phyloP scores from a whole-genome alignment of 2,329 filamentous ascomycete species.

The Zymoseptoria brevis region DNA sequence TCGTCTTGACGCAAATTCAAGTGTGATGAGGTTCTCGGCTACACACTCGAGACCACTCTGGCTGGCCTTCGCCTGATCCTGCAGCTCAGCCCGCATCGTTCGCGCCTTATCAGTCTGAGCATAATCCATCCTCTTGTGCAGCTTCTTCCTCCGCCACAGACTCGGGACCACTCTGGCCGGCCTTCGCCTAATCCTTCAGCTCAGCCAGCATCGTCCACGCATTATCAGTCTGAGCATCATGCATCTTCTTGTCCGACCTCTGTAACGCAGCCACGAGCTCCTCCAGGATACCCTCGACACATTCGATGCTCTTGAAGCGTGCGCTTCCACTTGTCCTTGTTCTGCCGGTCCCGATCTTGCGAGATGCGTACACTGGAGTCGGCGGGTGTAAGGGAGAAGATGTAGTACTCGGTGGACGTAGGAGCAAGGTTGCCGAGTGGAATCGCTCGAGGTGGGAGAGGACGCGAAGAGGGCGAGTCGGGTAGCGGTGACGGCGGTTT shows the following conservation, averaged over 20 bases:
- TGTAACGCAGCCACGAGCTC: no score
- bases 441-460: background rate
- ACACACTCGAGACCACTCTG: background rate
- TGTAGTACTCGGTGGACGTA: background rate
- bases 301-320: no score
- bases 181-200: no score
- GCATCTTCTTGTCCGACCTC: no score
- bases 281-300: no score
- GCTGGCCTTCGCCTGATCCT: background rate
- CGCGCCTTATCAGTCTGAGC: background rate
- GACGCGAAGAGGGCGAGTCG: background rate
- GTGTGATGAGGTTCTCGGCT: background rate
- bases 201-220: no score
- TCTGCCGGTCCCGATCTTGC: background rate
- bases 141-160: no score
- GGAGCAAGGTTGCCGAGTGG: background rate
- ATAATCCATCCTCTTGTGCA: background rate
- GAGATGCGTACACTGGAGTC: background rate
- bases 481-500: background rate
- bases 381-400: background rate
- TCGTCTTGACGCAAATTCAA: background rate
- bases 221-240: no score
- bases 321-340: background rate
- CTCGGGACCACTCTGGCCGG: no score
- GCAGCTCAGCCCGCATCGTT: background rate